Evolutionary conservation across 257 asterid genomes (phyloP).

Genomic region (Jasminum sambac): DNA sequence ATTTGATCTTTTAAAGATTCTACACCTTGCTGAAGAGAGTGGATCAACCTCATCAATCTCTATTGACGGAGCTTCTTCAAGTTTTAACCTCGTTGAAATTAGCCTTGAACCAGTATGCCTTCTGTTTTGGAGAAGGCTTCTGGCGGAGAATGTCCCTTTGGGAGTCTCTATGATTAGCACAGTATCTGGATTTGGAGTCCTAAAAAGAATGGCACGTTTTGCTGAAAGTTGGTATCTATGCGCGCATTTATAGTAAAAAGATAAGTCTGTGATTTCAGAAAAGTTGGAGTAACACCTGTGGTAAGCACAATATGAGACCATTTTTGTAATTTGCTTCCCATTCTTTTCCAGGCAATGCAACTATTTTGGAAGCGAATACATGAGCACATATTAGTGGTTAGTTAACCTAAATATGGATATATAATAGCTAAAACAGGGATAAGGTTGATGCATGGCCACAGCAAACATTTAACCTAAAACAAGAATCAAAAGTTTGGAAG

Average conservation of each 20-base stretch:
- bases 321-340: constrained; percentile 83
- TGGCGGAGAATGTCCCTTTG: constrained; percentile 74
- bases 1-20: constrained; percentile 51
- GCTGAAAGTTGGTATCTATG: neutral
- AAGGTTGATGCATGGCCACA: neutral
- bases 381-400: neutral
- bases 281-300: constrained; percentile 65
- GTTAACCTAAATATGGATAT: neutral
- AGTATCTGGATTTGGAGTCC: constrained; percentile 91
- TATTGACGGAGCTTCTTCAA: constrained; percentile 57
- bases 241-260: neutral
- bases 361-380: constrained; percentile 47
- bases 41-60: constrained; percentile 67
- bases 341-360: constrained; percentile 93
- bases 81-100: constrained; percentile 75
- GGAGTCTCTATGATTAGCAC: constrained; percentile 91
- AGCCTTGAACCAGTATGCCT: constrained; percentile 76
- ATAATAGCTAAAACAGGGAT: neutral
- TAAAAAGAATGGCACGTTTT: constrained; percentile 9
- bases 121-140: constrained; percentile 72
- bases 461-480: neutral
- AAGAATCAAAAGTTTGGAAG: neutral
- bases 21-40: constrained; percentile 81
- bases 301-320: constrained; percentile 94
- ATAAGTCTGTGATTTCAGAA: neutral